A percentile compares a stretch with the other conserved stretches of the same genome.
These are phyloP conservation scores for Endothia cerciana DNA, from an alignment of 2,329 filamentous ascomycete genomes.

Conservation along the genomic window DNA sequence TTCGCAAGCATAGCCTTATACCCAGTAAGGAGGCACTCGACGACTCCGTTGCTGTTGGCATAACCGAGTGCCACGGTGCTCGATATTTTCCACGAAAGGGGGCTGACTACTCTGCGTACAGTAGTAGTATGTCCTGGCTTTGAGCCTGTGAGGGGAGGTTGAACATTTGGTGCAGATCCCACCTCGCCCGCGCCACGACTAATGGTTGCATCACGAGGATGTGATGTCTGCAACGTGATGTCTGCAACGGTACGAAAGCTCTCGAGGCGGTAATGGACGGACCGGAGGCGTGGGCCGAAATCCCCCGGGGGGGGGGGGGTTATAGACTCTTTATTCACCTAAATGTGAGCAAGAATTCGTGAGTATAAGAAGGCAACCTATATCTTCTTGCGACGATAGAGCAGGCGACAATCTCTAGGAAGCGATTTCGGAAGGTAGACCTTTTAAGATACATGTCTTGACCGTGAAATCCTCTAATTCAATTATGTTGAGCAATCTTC, in stretches of 20 bases:
- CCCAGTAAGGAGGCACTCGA: too few species aligned
- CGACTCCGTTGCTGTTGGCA: too few species aligned
- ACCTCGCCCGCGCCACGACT: background rate
- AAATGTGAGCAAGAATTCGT: background rate
- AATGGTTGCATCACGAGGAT: background rate
- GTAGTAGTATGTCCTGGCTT: too few species aligned
- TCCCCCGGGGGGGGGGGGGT: background rate
- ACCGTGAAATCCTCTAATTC: background rate
- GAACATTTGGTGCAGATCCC: background rate
- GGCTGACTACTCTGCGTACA: background rate
- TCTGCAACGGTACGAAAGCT: background rate
- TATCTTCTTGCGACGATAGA: background rate
- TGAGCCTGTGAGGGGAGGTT: background rate
- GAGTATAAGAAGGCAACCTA: background rate
- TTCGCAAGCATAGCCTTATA: too few species aligned
- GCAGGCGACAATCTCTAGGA: background rate
- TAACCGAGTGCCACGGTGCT: background rate
- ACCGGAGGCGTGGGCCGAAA: background rate
- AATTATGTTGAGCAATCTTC: slow-evolving; percentile 13
- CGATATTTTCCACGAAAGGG: background rate
- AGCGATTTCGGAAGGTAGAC: background rate
- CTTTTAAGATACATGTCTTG: background rate
- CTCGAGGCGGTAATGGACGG: background rate
- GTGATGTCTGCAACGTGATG: background rate
- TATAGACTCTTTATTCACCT: background rate